Conservation (phyloP, 352 stramenopile species). For the Globisporangium acanthophoron region DNA sequence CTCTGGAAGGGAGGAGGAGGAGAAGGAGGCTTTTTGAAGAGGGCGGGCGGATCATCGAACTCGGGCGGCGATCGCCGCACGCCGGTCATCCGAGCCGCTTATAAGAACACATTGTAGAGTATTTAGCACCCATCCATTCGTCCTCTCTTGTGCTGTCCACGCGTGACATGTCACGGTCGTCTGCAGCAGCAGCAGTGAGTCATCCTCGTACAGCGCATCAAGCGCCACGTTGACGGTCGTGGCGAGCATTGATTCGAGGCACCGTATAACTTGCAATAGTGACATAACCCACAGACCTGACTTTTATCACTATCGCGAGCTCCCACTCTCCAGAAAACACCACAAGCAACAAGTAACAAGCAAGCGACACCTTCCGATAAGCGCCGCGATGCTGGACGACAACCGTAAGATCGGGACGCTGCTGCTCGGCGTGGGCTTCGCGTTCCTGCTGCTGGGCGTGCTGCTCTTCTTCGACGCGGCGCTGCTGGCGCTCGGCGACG, state of each 20-base stretch:
- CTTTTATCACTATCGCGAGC: neutral
- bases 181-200: neutral
- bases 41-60: too few relatives aligned
- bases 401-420: slow-evolving; percentile 96
- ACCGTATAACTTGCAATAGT: neutral
- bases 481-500: slow-evolving; percentile 91
- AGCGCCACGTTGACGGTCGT: neutral
- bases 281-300: neutral
- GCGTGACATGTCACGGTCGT: too few relatives aligned
- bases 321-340: too few relatives aligned
- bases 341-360: too few relatives aligned
- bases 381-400: slow-evolving; percentile 73
- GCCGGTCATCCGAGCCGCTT: neutral
- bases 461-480: slow-evolving; percentile 94
- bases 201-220: neutral
- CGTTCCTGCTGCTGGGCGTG: slow-evolving; percentile 91
- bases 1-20: neutral
- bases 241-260: too few relatives aligned
- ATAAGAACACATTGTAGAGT: neutral
- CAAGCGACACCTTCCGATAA: neutral
- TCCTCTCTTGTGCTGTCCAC: too few relatives aligned
- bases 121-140: neutral
- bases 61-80: too few relatives aligned
- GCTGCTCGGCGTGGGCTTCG: slow-evolving; percentile 89
- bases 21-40: neutral